phyloP scores from a whole-genome alignment of 176 grass and related monocot genomes.

The Cymbopogon citratus region DNA sequence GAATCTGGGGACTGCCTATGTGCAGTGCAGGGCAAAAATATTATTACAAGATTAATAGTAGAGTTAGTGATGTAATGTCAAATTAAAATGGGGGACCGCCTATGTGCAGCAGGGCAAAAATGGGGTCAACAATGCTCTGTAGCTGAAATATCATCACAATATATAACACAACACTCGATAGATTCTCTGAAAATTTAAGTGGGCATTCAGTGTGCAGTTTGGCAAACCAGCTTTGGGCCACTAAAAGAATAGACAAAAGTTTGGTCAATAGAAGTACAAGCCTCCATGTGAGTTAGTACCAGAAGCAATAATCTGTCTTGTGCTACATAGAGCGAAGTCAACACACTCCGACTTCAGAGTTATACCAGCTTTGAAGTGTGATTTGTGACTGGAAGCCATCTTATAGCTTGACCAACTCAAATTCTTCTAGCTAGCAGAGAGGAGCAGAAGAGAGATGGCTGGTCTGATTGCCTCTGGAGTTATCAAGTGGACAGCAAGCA shows the following conservation, averaged over 20 bases:
- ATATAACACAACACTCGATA: background rate
- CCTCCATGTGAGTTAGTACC: conserved; percentile 4
- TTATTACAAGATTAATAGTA: background rate
- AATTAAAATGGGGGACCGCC: background rate
- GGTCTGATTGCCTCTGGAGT: conserved; percentile 22
- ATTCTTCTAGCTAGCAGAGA: background rate
- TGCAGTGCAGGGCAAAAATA: background rate
- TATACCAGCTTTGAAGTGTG: background rate
- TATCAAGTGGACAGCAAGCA: conserved; percentile 27
- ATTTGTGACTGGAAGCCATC: background rate
- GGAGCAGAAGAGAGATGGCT: background rate
- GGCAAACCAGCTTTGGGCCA: background rate
- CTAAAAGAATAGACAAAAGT: conserved; percentile 8
- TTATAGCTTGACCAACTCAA: background rate
- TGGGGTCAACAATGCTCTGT: background rate
- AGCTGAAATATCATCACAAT: background rate
- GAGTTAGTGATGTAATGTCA: background rate
- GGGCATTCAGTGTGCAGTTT: background rate
- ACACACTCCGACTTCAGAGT: background rate
- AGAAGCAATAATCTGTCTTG: background rate
- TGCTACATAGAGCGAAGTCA: background rate
- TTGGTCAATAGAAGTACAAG: background rate
- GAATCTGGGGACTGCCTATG: background rate
- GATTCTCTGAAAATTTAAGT: background rate
- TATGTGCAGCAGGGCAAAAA: background rate